Base-by-base conservation (phyloP, 2,329 filamentous ascomycete genomes). In the Stenocarpella maydis region DNA sequence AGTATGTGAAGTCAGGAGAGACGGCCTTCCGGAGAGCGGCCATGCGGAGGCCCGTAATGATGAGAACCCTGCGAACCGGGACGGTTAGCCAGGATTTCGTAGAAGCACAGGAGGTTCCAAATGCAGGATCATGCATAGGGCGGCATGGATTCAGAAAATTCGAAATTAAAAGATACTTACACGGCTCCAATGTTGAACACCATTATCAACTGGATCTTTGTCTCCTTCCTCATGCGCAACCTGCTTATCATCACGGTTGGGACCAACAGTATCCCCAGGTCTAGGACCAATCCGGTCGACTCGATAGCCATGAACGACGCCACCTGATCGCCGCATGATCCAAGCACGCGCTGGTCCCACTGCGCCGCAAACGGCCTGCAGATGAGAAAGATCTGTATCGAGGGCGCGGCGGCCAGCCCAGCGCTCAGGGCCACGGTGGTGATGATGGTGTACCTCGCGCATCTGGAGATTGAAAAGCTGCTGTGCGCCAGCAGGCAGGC, bases 1-100 rank as follows among this genome's bases (percentile, higher is more conserved):
- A 70, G 28, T 70, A 67, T 0, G 63, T 63, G 4, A 70, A 70
- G 21, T 70, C 63, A 1, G 68, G 64, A 1, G 68, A 67, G 2
- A 67, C 60, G 7, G 68, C 64, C 54, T 67, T 47, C 3, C 68
- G 53, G 10, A n/a, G n/a, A n/a, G n/a, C 60, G 7, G 68, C 64
- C 54, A 70, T 47, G 2, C 68, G 53, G 10, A 67, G n/a, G 15
- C 63, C 68, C 5, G 54, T 67, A 3, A 69, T 5, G 6, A 69
- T 21, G 17, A 69, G 37, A 19, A 69, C 53, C 3, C 68, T 69
- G 21, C 10, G 3, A 26, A 2, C 12, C 15, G 15, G 5, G 14
- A 14, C n/a, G 14, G 12, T 61, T 4, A 31, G 37, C 2, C 7
- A 12, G 34, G 2, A 37, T 5, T 37, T 9, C 5, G 6, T 37